Percentiles rank a stretch among this genome's conserved stretches.
Evolutionary conservation across 2,329 filamentous ascomycete species (phyloP).

Genomic region (Ophiostoma montium): DNA sequence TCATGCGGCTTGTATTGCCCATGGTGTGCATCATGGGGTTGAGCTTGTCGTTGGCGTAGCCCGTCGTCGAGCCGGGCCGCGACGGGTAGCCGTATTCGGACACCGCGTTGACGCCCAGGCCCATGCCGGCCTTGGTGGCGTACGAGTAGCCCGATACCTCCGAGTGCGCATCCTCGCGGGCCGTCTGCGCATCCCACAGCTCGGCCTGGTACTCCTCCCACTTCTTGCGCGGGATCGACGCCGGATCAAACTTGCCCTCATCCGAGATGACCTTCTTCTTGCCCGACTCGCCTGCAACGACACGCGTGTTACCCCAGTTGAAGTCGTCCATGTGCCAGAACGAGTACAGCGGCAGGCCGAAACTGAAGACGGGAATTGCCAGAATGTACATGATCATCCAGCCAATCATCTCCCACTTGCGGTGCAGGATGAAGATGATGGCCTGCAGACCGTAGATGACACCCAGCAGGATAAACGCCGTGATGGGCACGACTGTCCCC

Average conservation of each 20-base stretch:
- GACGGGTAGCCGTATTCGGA: constrained; percentile 57
- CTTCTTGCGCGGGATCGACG: constrained; percentile 87
- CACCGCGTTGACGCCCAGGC: constrained; percentile 30
- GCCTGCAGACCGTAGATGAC: constrained; percentile 97
- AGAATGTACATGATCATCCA: constrained; percentile 97
- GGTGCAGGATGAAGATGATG: constrained; percentile 88
- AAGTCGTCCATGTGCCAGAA: constrained; percentile 99
- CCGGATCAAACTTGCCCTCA: constrained; percentile 94
- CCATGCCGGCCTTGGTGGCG: constrained; percentile 59
- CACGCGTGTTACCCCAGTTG: constrained; percentile 96
- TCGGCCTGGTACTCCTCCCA: constrained; percentile 99
- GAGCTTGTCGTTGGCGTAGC: constrained; percentile 23
- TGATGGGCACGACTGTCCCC: constrained; percentile 57
- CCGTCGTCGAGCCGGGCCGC: constrained; percentile 41
- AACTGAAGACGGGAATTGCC: constrained; percentile 82
- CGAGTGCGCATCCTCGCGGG: constrained; percentile 68
- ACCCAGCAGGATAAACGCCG: constrained; percentile 77
- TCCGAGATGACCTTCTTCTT: constrained; percentile 88
- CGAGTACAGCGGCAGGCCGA: constrained; percentile 77
- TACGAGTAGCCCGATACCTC: constrained; percentile 92
- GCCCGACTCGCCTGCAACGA: constrained; percentile 87
- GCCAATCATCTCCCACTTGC: constrained; percentile 99
- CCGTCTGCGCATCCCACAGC: constrained; percentile 86
- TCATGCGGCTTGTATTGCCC: constrained; percentile 47
- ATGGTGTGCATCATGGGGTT: constrained; percentile 34